Base-by-base conservation (phyloP, 495 filamentous ascomycete species). In the Tuber magnatum region DNA sequence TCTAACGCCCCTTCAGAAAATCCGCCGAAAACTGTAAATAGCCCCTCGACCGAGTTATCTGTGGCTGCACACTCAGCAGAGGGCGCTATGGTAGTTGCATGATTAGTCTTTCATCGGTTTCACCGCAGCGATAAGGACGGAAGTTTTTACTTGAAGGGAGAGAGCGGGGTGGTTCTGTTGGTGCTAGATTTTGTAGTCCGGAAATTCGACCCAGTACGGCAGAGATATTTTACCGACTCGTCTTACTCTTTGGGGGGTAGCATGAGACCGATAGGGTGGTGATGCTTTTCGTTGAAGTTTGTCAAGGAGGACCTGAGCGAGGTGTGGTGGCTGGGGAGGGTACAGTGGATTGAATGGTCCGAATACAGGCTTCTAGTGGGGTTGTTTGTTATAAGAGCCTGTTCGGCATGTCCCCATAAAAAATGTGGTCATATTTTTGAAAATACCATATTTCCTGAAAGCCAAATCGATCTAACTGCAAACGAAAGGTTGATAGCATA, bases 51-150 rank as follows among this genome's bases (percentile, higher is more conserved):
- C n/a, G 9, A 20, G 9, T 7, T 1, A 0, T n/a, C 24, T 0
- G 12, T n/a, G 48, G 4, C 5, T 3, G 10, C 1, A 56, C 8
- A 12, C 12, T 1, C 9, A 3, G 24, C 3, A 2, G 48, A 12
- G 24, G 24, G 24, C 3, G 48, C 9, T 7, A 1, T 1, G 9
- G 2, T 56, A 24, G 24, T 9, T 56, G 24, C 10, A 3, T 18
- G 9, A 3, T n/a, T 56, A 12, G 24, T 56, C 8, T 28, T 24
- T n/a, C 8, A 10, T 56, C 10, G 8, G 3, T 0, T 12, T 9
- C 3, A n/a, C 48, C 9, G 0, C 24, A 0, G 24, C 0, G 7
- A 9, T 28, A 7, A 10, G 7, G 48, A 0, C 12, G 2, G 24
- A 56, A 28, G 2, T 2, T 3, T 12, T 56, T 56, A 6, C 9